A percentile compares a stretch with the other conserved stretches of the same genome.
Evolutionary conservation across 441 rosid genomes (phyloP).

Genomic region (Hypseocharis bilobata): DNA sequence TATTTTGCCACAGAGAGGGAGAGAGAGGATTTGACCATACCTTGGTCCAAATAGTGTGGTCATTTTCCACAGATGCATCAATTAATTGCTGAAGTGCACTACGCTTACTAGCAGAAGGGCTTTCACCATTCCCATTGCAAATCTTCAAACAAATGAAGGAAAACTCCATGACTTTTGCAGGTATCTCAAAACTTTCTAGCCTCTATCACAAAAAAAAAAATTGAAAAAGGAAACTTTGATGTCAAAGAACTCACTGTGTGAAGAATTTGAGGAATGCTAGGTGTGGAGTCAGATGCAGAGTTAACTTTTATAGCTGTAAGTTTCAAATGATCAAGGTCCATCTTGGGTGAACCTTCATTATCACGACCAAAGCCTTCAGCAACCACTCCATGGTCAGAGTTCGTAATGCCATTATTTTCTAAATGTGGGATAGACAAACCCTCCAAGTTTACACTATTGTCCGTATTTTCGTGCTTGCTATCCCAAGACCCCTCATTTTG

Average conservation of each 20-base stretch:
- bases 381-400: slow-evolving; percentile 34
- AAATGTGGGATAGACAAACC: slow-evolving; percentile 38
- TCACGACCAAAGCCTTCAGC: slow-evolving; percentile 36
- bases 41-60: slow-evolving; percentile 65
- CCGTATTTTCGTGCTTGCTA: slow-evolving; percentile 42
- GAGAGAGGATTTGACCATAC: slow-evolving; percentile 28
- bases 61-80: slow-evolving; percentile 62
- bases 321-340: slow-evolving; percentile 42
- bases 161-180: slow-evolving; percentile 15
- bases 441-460: slow-evolving; percentile 40
- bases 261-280: slow-evolving; percentile 92
- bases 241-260: slow-evolving; percentile 54
- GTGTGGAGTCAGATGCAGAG: slow-evolving; percentile 42
- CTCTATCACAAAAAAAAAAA: not conserved
- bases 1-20: too few species aligned
- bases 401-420: slow-evolving; percentile 43
- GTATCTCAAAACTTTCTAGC: not conserved
- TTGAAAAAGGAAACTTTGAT: not conserved
- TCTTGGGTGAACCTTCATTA: slow-evolving; percentile 34
- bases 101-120: slow-evolving; percentile 43
- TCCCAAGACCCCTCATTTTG: slow-evolving; percentile 37
- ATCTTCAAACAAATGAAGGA: slow-evolving; percentile 38
- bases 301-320: slow-evolving; percentile 45
- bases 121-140: slow-evolving; percentile 52
- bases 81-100: slow-evolving; percentile 72